Conservation (phyloP, 1,139 yeast species). For the Protomyces arabidopsidicola region DNA sequence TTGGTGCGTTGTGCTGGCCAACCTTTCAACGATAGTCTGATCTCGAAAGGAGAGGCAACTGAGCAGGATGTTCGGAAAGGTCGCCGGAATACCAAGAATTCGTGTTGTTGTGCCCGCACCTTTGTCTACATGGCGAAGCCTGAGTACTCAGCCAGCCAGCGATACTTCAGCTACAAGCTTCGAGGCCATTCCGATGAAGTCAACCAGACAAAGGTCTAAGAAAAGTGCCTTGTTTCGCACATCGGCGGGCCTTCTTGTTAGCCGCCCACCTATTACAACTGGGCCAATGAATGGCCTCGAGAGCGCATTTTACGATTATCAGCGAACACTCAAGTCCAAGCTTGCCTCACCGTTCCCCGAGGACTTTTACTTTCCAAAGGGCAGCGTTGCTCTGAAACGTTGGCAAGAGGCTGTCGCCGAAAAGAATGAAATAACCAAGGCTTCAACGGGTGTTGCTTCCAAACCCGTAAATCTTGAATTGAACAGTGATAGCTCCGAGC, state of each 20-base stretch:
- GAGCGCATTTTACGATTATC: slow-evolving; percentile 70
- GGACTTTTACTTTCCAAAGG: slow-evolving; percentile 85
- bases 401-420: slow-evolving; percentile 66
- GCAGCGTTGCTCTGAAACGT: slow-evolving; percentile 81
- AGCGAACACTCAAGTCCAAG: slow-evolving; percentile 77
- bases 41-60: too few relatives aligned
- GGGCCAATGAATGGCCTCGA: slow-evolving; percentile 72
- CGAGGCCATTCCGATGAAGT: background rate
- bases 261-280: slow-evolving; percentile 79
- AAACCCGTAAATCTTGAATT: slow-evolving; percentile 58
- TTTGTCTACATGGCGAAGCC: background rate
- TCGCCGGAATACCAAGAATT: too few relatives aligned
- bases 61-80: too few relatives aligned
- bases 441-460: slow-evolving; percentile 48
- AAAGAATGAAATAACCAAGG: slow-evolving; percentile 64
- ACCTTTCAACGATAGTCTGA: too few relatives aligned
- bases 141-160: background rate
- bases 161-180: background rate
- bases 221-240: slow-evolving; percentile 14
- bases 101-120: too few relatives aligned
- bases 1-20: too few relatives aligned
- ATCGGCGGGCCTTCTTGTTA: slow-evolving; percentile 51
- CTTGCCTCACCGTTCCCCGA: slow-evolving; percentile 97
- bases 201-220: background rate
- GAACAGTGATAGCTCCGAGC: slow-evolving; percentile 42